A percentile compares a stretch with the other conserved stretches of the same genome.
Evolutionary conservation across 352 stramenopile genomes (phyloP).

Genomic region (Globisporangium yorkense): DNA sequence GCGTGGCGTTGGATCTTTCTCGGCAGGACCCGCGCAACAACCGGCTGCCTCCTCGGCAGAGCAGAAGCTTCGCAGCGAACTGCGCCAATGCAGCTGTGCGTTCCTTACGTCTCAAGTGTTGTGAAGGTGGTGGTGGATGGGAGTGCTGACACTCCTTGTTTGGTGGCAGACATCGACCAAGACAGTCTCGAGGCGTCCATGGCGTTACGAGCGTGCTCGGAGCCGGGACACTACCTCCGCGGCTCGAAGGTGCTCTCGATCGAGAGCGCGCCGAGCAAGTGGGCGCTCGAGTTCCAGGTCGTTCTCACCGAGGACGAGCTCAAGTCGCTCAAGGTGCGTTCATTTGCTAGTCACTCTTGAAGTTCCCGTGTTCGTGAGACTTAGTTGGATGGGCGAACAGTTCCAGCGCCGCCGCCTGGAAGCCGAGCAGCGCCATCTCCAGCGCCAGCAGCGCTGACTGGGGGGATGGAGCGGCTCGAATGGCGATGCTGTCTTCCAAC

Average conservation of each 20-base stretch:
- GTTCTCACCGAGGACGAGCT: conserved; percentile 54
- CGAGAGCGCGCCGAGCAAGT: not conserved
- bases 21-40: not conserved
- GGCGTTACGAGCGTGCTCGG: conserved; percentile 33
- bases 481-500: too few species aligned
- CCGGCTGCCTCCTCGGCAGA: not conserved
- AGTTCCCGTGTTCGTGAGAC: not conserved
- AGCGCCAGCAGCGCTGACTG: conserved; percentile 20
- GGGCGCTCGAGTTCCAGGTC: conserved; percentile 47
- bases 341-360: not conserved
- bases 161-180: conserved; percentile 22
- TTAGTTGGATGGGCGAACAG: conserved; percentile 7
- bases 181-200: conserved; percentile 37
- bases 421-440: conserved; percentile 49
- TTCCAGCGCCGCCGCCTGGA: conserved; percentile 47
- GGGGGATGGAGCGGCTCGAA: too few species aligned
- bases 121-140: too few species aligned
- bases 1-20: not conserved
- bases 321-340: conserved; percentile 43
- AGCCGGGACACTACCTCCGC: conserved; percentile 49
- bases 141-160: not conserved
- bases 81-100: conserved; percentile 2
- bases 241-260: conserved; percentile 19
- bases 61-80: not conserved
- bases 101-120: not conserved